Percentiles rank a stretch among this genome's conserved stretches.
phyloP scores from a whole-genome alignment of 2,329 filamentous ascomycete genomes.

The Cryphonectria carpinicola region DNA sequence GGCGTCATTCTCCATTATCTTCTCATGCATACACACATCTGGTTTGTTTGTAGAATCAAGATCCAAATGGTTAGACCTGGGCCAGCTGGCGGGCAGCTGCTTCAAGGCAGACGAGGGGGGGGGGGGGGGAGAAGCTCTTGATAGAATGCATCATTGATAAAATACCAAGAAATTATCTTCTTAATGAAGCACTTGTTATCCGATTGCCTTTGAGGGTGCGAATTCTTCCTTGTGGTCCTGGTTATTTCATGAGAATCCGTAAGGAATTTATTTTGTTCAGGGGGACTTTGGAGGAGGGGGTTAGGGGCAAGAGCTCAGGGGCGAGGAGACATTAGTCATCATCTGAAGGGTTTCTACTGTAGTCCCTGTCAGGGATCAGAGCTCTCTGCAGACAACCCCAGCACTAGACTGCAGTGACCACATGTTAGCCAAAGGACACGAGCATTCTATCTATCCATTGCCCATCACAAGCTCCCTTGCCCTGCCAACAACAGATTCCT shows the following conservation, averaged over 20 bases:
- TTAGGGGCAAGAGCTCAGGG: neutral
- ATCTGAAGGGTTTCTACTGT: neutral
- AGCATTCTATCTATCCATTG: slow-evolving; percentile 5
- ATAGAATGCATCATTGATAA: neutral
- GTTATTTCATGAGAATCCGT: neutral
- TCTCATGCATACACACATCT: neutral
- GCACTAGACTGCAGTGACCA: neutral
- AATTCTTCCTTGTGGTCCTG: neutral
- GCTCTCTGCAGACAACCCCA: neutral
- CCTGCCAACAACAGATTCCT: neutral
- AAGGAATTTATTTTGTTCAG: neutral
- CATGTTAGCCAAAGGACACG: slow-evolving; percentile 13
- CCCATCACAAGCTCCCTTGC: neutral
- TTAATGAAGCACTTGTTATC: neutral
- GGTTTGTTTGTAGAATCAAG: neutral
- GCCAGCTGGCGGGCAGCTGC: neutral
- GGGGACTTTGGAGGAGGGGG: neutral
- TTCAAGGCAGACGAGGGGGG: neutral
- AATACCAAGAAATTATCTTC: neutral
- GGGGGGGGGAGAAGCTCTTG: neutral
- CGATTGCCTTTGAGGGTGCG: neutral
- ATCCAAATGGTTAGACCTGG: neutral
- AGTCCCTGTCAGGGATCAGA: neutral
- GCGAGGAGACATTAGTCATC: neutral
- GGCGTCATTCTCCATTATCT: neutral